phyloP scores from a whole-genome alignment of 2,329 filamentous ascomycete species.

The Lithohypha guttulata region DNA sequence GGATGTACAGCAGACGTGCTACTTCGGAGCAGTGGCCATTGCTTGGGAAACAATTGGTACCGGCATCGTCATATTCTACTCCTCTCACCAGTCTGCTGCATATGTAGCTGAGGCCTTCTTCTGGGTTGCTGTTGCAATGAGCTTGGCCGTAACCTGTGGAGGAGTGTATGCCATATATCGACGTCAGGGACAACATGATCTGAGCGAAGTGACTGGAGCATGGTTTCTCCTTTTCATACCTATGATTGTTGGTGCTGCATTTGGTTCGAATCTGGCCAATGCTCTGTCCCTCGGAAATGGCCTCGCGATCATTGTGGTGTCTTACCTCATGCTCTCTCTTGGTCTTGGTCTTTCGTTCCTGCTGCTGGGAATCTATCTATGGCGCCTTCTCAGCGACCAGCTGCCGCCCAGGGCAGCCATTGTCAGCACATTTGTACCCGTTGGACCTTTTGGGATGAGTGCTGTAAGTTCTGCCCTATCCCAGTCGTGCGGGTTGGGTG shows the following conservation, averaged over 20 bases:
- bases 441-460: conserved; percentile 50
- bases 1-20: conserved; percentile 21
- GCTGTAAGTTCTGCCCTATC: too few species aligned
- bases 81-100: conserved; percentile 12
- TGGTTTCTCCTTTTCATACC: conserved; percentile 18
- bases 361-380: conserved; percentile 57
- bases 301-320: conserved; percentile 10
- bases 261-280: conserved; percentile 13
- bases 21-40: conserved; percentile 20
- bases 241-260: conserved; percentile 12
- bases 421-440: conserved; percentile 55
- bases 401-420: conserved; percentile 56
- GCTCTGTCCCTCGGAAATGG: conserved; percentile 11
- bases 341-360: conserved; percentile 21
- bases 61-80: conserved; percentile 21
- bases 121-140: conserved; percentile 20
- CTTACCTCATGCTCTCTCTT: conserved; percentile 16
- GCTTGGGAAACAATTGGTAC: conserved; percentile 20
- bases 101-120: conserved; percentile 20
- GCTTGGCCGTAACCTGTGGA: conserved; percentile 13
- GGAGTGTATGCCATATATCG: conserved; percentile 17
- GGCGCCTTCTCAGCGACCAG: conserved; percentile 54
- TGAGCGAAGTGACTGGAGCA: conserved; percentile 17
- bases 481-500: too few species aligned
- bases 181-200: conserved; percentile 13